Conservation (phyloP, 768 basidiomycete genomes). For the Peribolospora kevripleyi region DNA sequence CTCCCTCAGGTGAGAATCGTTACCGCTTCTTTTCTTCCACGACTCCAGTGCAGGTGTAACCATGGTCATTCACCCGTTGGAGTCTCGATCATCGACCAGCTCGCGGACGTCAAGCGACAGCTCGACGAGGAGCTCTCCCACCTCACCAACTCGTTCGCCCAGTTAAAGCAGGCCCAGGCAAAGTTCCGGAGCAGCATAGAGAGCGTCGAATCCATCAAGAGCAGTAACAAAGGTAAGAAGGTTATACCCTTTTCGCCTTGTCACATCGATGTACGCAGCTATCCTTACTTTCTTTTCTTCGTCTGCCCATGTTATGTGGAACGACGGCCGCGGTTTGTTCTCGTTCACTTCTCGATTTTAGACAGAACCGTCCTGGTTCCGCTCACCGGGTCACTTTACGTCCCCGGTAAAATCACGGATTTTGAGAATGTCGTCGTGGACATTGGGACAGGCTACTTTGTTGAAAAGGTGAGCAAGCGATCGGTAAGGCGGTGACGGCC, state of each 20-base stretch:
- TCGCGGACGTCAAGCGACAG: too few relatives aligned
- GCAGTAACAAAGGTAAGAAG: constrained; percentile 28
- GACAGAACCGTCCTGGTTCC: constrained; percentile 78
- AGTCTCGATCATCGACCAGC: too few relatives aligned
- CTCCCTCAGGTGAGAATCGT: background rate
- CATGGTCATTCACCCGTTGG: too few relatives aligned
- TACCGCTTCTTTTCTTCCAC: constrained; percentile 26
- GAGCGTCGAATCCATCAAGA: constrained; percentile 49
- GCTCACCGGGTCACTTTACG: constrained; percentile 78
- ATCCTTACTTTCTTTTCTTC: background rate
- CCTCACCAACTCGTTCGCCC: constrained; percentile 69
- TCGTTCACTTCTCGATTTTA: constrained; percentile 17
- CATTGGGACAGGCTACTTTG: constrained; percentile 86
- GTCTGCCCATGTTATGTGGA: background rate
- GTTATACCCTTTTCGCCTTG: background rate
- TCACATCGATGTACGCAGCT: constrained; percentile 23
- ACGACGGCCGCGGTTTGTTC: background rate
- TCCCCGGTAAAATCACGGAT: constrained; percentile 70
- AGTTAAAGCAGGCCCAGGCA: constrained; percentile 73
- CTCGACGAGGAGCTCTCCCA: constrained; percentile 58
- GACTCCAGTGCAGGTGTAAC: too few relatives aligned
- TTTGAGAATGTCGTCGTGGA: constrained; percentile 75
- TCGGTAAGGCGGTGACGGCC: background rate
- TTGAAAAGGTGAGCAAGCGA: constrained; percentile 47
- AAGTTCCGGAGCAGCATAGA: constrained; percentile 72